phyloP scores from a whole-genome alignment of 1,284 basidiomycete genomes.

The Coriolopsis trogii region DNA sequence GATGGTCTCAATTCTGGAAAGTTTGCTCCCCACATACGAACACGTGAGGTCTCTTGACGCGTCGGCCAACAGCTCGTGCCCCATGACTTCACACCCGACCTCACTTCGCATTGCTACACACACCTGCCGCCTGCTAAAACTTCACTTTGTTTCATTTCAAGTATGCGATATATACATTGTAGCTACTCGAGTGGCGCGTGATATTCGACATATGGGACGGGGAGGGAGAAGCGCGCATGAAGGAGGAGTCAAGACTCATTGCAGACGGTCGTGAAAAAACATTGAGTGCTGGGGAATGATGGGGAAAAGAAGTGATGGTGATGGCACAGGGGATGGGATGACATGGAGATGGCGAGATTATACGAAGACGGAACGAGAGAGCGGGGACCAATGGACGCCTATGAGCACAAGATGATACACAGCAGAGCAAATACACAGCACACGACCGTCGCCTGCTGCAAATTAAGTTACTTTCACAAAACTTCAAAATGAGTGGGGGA shows the following conservation, averaged over 20 bases:
- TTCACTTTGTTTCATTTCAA: background rate
- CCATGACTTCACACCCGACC: background rate
- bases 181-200: background rate
- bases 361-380: background rate
- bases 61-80: background rate
- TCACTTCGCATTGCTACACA: background rate
- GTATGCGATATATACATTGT: conserved; percentile 7
- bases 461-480: conserved; percentile 9
- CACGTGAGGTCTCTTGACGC: conserved; percentile 7
- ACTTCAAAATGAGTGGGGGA: background rate
- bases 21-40: background rate
- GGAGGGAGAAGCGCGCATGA: background rate
- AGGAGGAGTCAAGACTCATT: background rate
- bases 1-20: background rate
- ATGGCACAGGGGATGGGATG: background rate
- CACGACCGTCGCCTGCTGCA: conserved; percentile 1
- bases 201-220: background rate
- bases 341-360: background rate
- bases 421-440: conserved; percentile 12
- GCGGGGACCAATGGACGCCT: background rate
- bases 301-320: background rate
- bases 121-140: background rate
- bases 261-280: too few species aligned
- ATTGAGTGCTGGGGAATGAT: background rate
- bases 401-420: conserved; percentile 15